These are phyloP conservation scores for Eimeria necatrix DNA, from an alignment of 169 alveolate species.

Conservation along the genomic window DNA sequence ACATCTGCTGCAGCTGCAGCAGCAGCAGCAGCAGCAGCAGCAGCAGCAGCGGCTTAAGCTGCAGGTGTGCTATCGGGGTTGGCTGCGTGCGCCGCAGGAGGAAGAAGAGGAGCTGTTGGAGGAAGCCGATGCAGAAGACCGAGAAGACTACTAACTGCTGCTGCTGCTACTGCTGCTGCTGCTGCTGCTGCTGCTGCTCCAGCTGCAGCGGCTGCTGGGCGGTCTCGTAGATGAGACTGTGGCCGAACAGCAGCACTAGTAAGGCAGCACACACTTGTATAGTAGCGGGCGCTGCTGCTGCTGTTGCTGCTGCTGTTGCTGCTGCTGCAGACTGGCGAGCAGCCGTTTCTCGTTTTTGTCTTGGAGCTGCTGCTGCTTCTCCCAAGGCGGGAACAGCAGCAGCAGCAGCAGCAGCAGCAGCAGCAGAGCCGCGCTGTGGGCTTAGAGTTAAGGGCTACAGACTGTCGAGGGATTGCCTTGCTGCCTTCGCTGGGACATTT, in stretches of 20 bases:
- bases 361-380: too few relatives aligned
- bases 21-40: neutral
- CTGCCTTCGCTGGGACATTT: too few relatives aligned
- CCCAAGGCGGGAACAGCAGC: too few relatives aligned
- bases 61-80: neutral
- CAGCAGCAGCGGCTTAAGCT: neutral
- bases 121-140: neutral
- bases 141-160: neutral
- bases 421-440: too few relatives aligned
- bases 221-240: too few relatives aligned
- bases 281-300: too few relatives aligned
- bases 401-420: too few relatives aligned
- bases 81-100: conserved; percentile 28
- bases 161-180: neutral
- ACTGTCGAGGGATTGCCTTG: too few relatives aligned
- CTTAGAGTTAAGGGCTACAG: too few relatives aligned
- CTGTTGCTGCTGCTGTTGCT: too few relatives aligned
- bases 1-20: neutral
- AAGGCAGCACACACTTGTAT: neutral
- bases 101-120: conserved; percentile 27
- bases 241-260: neutral
- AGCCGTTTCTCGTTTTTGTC: too few relatives aligned
- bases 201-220: neutral
- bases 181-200: neutral
- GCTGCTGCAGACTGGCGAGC: too few relatives aligned